phyloP scores from a whole-genome alignment of 1,284 basidiomycete species.

The Microbotryum saponariae region DNA sequence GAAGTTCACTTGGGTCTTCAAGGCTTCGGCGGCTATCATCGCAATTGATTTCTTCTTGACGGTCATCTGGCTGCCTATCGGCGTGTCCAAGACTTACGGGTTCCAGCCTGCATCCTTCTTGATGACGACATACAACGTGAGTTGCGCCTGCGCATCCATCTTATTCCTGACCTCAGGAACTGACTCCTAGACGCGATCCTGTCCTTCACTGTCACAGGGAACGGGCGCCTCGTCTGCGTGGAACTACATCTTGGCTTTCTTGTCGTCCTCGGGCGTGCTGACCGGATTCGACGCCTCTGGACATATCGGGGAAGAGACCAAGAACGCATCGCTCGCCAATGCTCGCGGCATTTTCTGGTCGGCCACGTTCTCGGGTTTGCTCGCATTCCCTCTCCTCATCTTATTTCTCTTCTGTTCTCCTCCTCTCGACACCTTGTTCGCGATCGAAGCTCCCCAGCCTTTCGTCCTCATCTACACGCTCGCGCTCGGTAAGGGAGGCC shows the following conservation, averaged over 20 bases:
- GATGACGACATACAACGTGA: slow-evolving; percentile 65
- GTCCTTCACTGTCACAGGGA: slow-evolving; percentile 34
- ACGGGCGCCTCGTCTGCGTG: slow-evolving; percentile 72
- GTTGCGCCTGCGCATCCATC: background rate
- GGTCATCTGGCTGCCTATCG: slow-evolving; percentile 79
- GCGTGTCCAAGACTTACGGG: slow-evolving; percentile 70
- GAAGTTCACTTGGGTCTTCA: slow-evolving; percentile 64
- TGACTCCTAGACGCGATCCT: slow-evolving; percentile 57
- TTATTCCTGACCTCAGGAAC: slow-evolving; percentile 52
- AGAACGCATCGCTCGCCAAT: slow-evolving; percentile 70
- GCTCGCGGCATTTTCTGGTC: slow-evolving; percentile 69
- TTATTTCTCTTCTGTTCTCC: slow-evolving; percentile 80
- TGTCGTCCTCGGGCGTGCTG: slow-evolving; percentile 72
- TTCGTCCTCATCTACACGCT: slow-evolving; percentile 76
- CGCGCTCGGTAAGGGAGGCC: slow-evolving; percentile 65
- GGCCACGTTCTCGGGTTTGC: slow-evolving; percentile 61
- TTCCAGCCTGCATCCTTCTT: slow-evolving; percentile 69
- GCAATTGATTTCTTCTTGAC: slow-evolving; percentile 76
- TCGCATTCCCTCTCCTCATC: slow-evolving; percentile 57
- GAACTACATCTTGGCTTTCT: slow-evolving; percentile 48
- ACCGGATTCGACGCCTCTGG: slow-evolving; percentile 82
- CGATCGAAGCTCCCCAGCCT: slow-evolving; percentile 69
- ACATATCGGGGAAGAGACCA: slow-evolving; percentile 81
- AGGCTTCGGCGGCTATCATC: slow-evolving; percentile 60
- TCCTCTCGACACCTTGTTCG: slow-evolving; percentile 61